These are phyloP conservation scores for Penicillium daleae DNA, from an alignment of 495 filamentous ascomycete species.

Conservation along the genomic window DNA sequence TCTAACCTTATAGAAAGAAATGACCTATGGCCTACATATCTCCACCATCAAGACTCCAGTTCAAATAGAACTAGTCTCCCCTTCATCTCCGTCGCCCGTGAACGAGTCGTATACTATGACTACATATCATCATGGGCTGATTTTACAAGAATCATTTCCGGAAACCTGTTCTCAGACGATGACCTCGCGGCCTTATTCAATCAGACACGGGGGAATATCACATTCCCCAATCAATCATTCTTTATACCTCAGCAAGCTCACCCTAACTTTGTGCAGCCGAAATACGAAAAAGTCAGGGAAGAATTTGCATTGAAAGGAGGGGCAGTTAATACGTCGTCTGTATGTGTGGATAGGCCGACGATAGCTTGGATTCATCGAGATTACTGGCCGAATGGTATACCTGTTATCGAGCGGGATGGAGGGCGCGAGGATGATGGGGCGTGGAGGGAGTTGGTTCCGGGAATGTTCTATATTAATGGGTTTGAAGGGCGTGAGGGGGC, in stretches of 20 bases:
- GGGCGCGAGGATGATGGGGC: neutral
- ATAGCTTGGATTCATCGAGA: constrained; percentile 3
- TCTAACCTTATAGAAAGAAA: no score
- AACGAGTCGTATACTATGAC: neutral
- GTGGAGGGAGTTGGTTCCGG: constrained; percentile 1
- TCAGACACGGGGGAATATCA: neutral
- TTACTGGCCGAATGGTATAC: constrained; percentile 4
- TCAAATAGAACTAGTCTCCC: neutral
- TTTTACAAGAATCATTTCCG: neutral
- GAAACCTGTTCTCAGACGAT: neutral
- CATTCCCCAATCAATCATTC: constrained; percentile 1
- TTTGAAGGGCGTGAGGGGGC: neutral
- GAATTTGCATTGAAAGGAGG: neutral
- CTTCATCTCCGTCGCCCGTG: neutral
- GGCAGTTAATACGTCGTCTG: neutral
- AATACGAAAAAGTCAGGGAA: neutral
- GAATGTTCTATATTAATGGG: constrained; percentile 1
- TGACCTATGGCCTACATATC: neutral
- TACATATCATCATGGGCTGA: neutral
- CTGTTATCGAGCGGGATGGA: neutral
- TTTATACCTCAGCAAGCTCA: neutral
- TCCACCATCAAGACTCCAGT: neutral
- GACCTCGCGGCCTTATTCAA: neutral
- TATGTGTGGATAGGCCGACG: neutral
- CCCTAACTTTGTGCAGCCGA: neutral